Evolutionary conservation across 176 grass and related monocot genomes (phyloP).

Genomic region (Rhynchospora tenuis): DNA sequence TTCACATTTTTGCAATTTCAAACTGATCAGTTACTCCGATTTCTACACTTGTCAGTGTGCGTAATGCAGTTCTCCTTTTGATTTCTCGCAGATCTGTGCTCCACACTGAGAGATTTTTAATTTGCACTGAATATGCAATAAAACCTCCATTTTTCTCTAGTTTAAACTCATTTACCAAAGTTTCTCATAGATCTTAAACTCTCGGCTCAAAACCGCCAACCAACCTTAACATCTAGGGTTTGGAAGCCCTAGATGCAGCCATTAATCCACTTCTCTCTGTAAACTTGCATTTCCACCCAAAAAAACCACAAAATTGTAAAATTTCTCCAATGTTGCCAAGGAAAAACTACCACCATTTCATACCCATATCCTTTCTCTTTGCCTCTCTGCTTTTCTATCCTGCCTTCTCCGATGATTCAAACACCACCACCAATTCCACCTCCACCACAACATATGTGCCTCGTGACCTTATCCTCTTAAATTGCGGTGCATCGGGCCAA

Average conservation of each 20-base stretch:
- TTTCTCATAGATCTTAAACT: background rate
- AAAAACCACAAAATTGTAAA: background rate
- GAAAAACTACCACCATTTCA: background rate
- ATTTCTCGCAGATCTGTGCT: slow-evolving; percentile 9
- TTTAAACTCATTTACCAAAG: background rate
- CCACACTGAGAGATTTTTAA: background rate
- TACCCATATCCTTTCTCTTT: background rate
- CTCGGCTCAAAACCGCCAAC: background rate
- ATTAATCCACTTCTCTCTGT: background rate
- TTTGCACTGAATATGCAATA: background rate
- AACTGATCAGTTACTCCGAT: background rate
- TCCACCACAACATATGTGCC: slow-evolving; percentile 34
- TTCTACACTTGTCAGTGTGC: background rate
- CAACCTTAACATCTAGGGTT: background rate
- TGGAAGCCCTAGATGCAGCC: background rate
- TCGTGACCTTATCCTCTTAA: slow-evolving; percentile 66
- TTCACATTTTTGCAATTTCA: background rate
- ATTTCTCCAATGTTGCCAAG: background rate
- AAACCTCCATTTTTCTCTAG: background rate
- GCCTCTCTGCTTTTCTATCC: background rate
- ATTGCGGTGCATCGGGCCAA: slow-evolving; percentile 54
- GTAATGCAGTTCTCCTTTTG: background rate
- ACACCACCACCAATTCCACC: slow-evolving; percentile 14
- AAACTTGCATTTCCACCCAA: background rate
- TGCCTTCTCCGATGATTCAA: background rate